A percentile compares a stretch with the other conserved stretches of the same genome.
These are phyloP conservation scores for Coemansia sp. DNA, from an alignment of 192 early-diverging fungal genomes.

Conservation along the genomic window DNA sequence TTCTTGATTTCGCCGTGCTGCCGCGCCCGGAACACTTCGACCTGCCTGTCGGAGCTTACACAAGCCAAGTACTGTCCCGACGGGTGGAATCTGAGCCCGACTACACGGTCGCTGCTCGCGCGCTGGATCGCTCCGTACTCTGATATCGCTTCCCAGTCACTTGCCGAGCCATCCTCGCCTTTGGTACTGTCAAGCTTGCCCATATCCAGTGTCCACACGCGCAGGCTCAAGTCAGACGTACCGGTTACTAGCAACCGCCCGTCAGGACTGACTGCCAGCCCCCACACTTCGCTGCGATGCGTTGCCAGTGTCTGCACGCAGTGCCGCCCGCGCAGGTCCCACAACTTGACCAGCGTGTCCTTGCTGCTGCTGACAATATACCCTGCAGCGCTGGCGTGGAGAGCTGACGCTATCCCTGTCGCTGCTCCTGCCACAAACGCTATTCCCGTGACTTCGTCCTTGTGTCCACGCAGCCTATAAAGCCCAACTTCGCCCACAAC, in stretches of 20 bases:
- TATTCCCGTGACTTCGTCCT: constrained; percentile 82
- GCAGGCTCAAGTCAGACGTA: constrained; percentile 77
- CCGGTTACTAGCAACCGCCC: constrained; percentile 75
- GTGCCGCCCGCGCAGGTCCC: constrained; percentile 91
- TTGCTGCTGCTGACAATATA: constrained; percentile 89
- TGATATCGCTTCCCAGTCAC: constrained; percentile 62
- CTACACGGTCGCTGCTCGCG: constrained; percentile 75
- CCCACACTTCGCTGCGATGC: constrained; percentile 95
- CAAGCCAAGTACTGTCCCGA: constrained; percentile 74
- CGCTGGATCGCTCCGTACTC: constrained; percentile 76
- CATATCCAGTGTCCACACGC: constrained; percentile 81
- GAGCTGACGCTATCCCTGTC: constrained; percentile 15
- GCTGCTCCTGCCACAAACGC: constrained; percentile 34
- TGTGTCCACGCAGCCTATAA: constrained; percentile 88
- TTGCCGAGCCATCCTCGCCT: constrained; percentile 13
- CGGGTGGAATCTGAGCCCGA: constrained; percentile 77
- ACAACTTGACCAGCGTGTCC: constrained; percentile 93
- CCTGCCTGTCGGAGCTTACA: constrained; percentile 71
- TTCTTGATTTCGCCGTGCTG: constrained; percentile 79
- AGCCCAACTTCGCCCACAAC: constrained; percentile 86
- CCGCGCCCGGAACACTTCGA: constrained; percentile 82
- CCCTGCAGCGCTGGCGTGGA: constrained; percentile 55
- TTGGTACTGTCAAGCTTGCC: constrained; percentile 15
- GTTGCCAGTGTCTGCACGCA: constrained; percentile 92
- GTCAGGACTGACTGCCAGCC: constrained; percentile 67